These are phyloP conservation scores for Colletotrichum caudatum DNA, from an alignment of 2,329 filamentous ascomycete species.

Conservation along the genomic window DNA sequence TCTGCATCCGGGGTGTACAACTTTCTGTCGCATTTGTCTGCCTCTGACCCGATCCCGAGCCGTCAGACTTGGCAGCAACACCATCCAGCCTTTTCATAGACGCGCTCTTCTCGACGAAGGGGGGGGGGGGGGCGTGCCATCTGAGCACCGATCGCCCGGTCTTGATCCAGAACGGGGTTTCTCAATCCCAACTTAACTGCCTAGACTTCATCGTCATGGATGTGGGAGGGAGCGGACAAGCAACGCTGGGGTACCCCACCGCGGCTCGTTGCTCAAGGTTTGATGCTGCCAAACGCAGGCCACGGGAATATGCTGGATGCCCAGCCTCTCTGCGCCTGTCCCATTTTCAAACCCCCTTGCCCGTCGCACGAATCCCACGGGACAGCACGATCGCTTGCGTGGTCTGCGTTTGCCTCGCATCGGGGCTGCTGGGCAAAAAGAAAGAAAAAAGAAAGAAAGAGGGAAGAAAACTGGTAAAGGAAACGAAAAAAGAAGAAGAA, in stretches of 20 bases:
- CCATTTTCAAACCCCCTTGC: no score
- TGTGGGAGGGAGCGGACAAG: neutral
- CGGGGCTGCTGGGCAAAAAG: neutral
- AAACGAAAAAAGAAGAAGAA: neutral
- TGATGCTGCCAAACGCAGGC: neutral
- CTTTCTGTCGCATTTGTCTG: constrained; percentile 15
- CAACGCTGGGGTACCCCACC: neutral
- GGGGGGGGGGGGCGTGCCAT: neutral
- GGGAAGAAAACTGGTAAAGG: no score
- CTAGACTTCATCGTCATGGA: constrained; percentile 12
- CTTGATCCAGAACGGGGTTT: neutral
- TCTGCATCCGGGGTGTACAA: constrained; percentile 11
- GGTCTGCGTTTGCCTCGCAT: constrained; percentile 21
- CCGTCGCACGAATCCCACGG: constrained; percentile 27
- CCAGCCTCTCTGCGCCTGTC: neutral
- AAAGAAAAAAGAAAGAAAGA: no score
- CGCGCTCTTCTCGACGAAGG: constrained; percentile 1
- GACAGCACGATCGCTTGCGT: constrained; percentile 13
- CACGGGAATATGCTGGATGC: neutral
- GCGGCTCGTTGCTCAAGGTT: neutral
- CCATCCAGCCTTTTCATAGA: constrained; percentile 3
- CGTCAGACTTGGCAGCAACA: constrained; percentile 4
- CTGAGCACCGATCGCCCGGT: constrained; percentile 13
- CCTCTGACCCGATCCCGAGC: neutral
- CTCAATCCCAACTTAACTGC: neutral